phyloP scores from a whole-genome alignment of 2,329 filamentous ascomycete species.

The Aspergillus felis region DNA sequence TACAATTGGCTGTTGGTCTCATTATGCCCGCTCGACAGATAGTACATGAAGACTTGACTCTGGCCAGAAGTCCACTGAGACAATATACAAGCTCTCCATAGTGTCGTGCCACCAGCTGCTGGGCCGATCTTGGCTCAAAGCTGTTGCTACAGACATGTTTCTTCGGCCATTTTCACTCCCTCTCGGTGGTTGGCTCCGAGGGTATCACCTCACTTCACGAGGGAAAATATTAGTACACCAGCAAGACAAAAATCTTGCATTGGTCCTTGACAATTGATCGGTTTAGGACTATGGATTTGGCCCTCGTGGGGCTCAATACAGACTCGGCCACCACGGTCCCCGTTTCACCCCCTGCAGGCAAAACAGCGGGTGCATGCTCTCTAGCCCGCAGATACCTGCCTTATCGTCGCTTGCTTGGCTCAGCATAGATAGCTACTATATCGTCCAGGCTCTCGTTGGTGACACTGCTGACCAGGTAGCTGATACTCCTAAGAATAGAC shows the following conservation, averaged over 20 bases:
- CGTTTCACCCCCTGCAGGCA: neutral
- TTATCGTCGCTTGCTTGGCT: too few relatives aligned
- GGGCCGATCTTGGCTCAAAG: neutral
- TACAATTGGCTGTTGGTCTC: neutral
- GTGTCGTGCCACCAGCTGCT: neutral
- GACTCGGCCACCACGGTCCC: neutral
- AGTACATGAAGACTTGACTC: neutral
- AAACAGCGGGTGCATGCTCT: neutral
- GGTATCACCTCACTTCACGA: neutral
- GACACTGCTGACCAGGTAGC: conserved; percentile 45
- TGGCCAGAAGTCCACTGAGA: neutral
- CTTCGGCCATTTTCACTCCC: neutral
- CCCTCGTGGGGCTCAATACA: neutral
- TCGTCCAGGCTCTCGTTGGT: conserved; percentile 36
- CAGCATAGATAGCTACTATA: neutral
- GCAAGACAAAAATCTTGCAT: neutral
- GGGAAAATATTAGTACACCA: neutral
- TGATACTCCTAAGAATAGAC: conserved; percentile 55
- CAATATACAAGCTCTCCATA: neutral
- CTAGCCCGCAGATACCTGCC: neutral
- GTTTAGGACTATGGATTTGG: neutral
- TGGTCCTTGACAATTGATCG: neutral
- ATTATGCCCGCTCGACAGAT: neutral
- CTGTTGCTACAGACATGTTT: neutral
- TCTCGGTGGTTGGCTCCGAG: neutral